Conservation (phyloP, 179 eudicot species). For the Actinidia arguta region DNA sequence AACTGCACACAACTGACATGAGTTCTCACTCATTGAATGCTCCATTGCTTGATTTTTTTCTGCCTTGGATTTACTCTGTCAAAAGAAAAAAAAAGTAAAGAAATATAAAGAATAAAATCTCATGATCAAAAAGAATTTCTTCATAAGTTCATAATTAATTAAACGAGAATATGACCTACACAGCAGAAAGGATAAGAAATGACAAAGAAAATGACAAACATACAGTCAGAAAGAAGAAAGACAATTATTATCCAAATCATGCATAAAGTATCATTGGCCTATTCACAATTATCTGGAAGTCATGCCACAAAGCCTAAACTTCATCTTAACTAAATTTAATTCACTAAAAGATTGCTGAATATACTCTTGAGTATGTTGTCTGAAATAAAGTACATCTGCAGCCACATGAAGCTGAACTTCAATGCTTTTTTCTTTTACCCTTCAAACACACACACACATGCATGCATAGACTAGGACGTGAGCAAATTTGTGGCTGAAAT, state of each 20-base stretch:
- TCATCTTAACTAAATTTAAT: not conserved
- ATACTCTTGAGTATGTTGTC: not conserved
- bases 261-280: not conserved
- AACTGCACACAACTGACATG: conserved; percentile 98
- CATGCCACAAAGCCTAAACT: not conserved
- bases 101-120: not conserved
- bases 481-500: too few species aligned
- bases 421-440: not conserved
- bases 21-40: conserved; percentile 93
- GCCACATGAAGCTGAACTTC: not conserved
- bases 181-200: not conserved
- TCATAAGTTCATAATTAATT: not conserved
- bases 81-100: not conserved
- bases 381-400: not conserved
- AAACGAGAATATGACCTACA: conserved; percentile 12
- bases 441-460: not conserved
- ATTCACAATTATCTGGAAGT: too few species aligned
- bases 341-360: not conserved
- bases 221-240: not conserved
- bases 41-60: conserved; percentile 95
- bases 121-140: not conserved
- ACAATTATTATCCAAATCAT: too few species aligned
- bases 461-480: not conserved
- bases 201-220: not conserved
- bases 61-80: conserved; percentile 92